Conservation (phyloP, 2,329 filamentous ascomycete genomes). For the Westerdykella ornata region DNA sequence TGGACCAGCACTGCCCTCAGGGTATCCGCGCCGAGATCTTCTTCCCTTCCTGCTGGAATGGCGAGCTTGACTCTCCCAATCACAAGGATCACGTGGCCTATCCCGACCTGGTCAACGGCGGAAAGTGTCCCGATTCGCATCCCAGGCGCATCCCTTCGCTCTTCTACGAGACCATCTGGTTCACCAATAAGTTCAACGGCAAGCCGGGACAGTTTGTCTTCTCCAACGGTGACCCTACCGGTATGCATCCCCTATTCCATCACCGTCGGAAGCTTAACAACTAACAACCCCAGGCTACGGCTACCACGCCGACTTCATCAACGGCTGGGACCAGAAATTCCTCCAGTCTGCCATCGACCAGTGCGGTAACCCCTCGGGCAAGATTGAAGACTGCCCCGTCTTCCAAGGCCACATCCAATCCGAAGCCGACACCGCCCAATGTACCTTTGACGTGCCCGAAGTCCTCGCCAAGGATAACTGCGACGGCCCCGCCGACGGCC, state of each 20-base stretch:
- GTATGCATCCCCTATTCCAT: constrained; percentile 47
- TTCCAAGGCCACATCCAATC: constrained; percentile 58
- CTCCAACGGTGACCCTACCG: constrained; percentile 65
- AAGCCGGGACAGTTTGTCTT: constrained; percentile 56
- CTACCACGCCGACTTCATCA: constrained; percentile 64
- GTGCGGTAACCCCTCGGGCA: constrained; percentile 52
- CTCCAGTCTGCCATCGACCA: constrained; percentile 62
- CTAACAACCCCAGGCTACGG: constrained; percentile 58
- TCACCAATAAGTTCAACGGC: constrained; percentile 47
- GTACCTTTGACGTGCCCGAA: constrained; percentile 56
- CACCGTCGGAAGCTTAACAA: constrained; percentile 10
- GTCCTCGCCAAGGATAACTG: constrained; percentile 55
- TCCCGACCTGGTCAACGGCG: constrained; percentile 48
- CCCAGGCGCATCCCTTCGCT: constrained; percentile 52
- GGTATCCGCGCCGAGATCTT: constrained; percentile 68
- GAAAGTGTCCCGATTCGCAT: constrained; percentile 50
- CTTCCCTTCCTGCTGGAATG: constrained; percentile 73
- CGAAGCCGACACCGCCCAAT: constrained; percentile 50
- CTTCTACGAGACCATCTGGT: constrained; percentile 55
- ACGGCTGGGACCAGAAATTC: constrained; percentile 61
- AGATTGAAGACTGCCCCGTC: constrained; percentile 65
- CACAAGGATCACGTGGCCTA: constrained; percentile 61
- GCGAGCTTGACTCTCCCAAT: constrained; percentile 51
- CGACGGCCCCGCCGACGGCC: constrained; percentile 47
- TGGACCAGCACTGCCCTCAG: constrained; percentile 75